A percentile compares a stretch with the other conserved stretches of the same genome.
Conservation (phyloP, 371 early-diverging fungal genomes). For the Blakeslea trispora region DNA sequence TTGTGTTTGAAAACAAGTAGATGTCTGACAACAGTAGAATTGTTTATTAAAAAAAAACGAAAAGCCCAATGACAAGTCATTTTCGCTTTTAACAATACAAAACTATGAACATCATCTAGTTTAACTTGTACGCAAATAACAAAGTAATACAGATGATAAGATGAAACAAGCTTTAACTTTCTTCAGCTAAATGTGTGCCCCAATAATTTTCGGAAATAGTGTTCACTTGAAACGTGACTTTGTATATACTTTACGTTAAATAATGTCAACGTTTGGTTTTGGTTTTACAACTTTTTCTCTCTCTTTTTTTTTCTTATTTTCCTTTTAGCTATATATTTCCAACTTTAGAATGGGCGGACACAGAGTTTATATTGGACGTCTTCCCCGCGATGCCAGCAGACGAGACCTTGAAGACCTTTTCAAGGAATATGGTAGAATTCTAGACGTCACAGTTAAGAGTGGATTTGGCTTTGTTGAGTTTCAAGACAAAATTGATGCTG, state of each 20-base stretch:
- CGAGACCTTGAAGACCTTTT: slow-evolving; percentile 67
- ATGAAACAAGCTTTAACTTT: too few species aligned
- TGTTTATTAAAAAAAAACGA: too few species aligned
- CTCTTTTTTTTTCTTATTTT: slow-evolving; percentile 9
- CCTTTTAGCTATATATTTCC: background rate
- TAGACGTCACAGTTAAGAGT: slow-evolving; percentile 64
- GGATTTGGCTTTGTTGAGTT: slow-evolving; percentile 77
- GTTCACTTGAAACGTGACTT: background rate
- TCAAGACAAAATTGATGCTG: slow-evolving; percentile 62
- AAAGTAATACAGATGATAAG: too few species aligned
- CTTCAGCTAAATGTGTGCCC: too few species aligned
- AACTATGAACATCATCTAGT: too few species aligned
- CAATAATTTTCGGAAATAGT: too few species aligned
- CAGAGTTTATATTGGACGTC: slow-evolving; percentile 68
- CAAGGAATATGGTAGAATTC: slow-evolving; percentile 59
- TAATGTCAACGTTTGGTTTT: slow-evolving; percentile 11
- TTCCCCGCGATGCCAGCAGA: slow-evolving; percentile 61
- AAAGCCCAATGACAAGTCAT: too few species aligned
- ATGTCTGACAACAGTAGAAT: too few species aligned
- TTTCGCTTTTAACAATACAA: too few species aligned
- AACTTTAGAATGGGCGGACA: slow-evolving; percentile 40
- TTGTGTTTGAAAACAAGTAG: too few species aligned
- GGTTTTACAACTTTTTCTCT: slow-evolving; percentile 4
- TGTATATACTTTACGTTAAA: slow-evolving; percentile 10
- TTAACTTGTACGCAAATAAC: too few species aligned